These are phyloP conservation scores for Erythrophleum ivorense DNA, from an alignment of 331 rosid genomes.

Conservation along the genomic window DNA sequence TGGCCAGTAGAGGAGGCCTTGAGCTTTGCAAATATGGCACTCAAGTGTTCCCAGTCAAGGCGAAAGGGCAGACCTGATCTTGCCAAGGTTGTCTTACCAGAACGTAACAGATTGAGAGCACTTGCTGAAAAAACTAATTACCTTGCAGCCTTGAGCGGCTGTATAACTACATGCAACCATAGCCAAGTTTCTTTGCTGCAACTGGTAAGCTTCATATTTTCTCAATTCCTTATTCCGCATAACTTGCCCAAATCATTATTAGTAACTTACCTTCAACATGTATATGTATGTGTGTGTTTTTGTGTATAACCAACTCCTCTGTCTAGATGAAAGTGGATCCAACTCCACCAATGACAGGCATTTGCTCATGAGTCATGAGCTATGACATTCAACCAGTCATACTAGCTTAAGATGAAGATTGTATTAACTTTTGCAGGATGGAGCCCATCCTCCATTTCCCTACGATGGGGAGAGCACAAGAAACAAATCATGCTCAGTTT, in stretches of 20 bases:
- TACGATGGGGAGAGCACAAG: constrained; percentile 44
- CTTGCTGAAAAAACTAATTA: not conserved
- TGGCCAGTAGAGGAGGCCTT: constrained; percentile 66
- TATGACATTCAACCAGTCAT: not conserved
- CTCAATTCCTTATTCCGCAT: not conserved
- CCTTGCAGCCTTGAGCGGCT: constrained; percentile 3
- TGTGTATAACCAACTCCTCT: not conserved
- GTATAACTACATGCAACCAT: constrained; percentile 37
- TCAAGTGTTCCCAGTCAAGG: constrained; percentile 18
- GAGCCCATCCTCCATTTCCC: constrained; percentile 23
- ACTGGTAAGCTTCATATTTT: constrained; percentile 53
- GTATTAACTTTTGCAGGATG: constrained; percentile 42
- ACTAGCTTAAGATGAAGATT: not conserved
- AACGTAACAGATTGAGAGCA: constrained; percentile 59
- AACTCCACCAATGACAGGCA: not conserved
- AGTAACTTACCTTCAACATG: not conserved
- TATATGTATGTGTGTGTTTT: not conserved
- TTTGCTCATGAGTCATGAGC: not conserved
- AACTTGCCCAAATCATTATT: not conserved
- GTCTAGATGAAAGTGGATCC: not conserved
- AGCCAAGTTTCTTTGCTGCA: constrained; percentile 80
- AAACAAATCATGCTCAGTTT: constrained; percentile 31
- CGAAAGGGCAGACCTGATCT: constrained; percentile 90
- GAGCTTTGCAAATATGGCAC: not conserved
- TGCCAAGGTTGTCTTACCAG: constrained; percentile 67